Evolutionary conservation across 192 early-diverging fungal genomes (phyloP), one percentile per base, ranked within the genome.

Genomic region (Entophlyctis luteolus): DNA sequence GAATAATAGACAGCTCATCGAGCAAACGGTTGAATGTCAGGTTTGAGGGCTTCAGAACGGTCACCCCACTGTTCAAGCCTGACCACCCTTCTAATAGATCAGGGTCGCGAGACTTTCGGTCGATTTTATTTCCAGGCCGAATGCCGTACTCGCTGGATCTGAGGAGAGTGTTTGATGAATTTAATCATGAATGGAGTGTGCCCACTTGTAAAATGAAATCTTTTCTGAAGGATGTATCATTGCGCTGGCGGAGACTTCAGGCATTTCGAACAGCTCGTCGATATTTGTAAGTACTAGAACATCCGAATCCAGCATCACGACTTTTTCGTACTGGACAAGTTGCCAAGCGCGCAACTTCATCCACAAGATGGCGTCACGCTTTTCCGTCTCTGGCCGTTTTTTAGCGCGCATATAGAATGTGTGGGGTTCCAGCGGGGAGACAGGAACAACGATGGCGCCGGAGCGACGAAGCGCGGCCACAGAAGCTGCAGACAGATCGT

Each of bases 21-120:
- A 70, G 23, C 6, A 72, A 34, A 12, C 23, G 29, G 28, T 18
- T 18, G 38, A 72, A 72, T 16, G 70, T 72, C 27, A 39, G 38
- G 37, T 72, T 72, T 38, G 70, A 72, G 5, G 70, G 70, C 33
- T 56, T 70, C 23, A 72, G 42, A 65, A 72, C 70, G 6, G 70
- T 72, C 10, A 72, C 63, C 22, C 70, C 70, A 32, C 63, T 68
- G 49, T 72, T 72, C 18, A 72, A 47, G 29, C 70, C 70, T 14
- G 68, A 58, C 70, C 70, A 70, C n/a, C 59, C 57, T 35, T 42
- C 38, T 12, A 62, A 27, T 3, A 70, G 10, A 8, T 57, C 12
- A 14, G 65, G 16, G 12, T 67, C 53, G 16, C 53, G 48, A 2
- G 59, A 25, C 28, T 67, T 35, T 23, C 53, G 48, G 23, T 42